Conservation (phyloP, 1,284 basidiomycete species). For the Ustilago shanxiensis region DNA sequence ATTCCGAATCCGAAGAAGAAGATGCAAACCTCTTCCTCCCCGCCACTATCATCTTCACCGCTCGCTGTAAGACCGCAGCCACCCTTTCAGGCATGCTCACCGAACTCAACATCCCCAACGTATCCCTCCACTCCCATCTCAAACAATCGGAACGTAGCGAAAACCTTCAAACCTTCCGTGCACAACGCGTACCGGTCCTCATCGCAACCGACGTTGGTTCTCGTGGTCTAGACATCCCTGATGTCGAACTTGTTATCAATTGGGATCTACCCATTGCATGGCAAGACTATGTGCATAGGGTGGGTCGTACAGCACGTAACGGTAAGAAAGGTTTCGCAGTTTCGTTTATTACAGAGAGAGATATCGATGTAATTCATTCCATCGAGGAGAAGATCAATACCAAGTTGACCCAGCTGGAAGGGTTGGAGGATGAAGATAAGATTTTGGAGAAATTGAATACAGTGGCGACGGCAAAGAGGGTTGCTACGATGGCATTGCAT, state of each 20-base stretch:
- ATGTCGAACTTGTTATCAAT: slow-evolving; percentile 93
- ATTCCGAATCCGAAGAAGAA: slow-evolving; percentile 33
- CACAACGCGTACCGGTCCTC: slow-evolving; percentile 72
- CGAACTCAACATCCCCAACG: slow-evolving; percentile 81
- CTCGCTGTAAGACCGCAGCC: slow-evolving; percentile 86
- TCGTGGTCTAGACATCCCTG: slow-evolving; percentile 71
- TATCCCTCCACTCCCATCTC: slow-evolving; percentile 91
- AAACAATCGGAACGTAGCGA: slow-evolving; percentile 88
- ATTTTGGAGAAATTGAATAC: slow-evolving; percentile 88
- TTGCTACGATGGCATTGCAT: slow-evolving; percentile 89
- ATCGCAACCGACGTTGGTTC: slow-evolving; percentile 70
- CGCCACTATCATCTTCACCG: slow-evolving; percentile 95
- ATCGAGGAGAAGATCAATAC: slow-evolving; percentile 89
- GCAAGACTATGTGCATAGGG: slow-evolving; percentile 76
- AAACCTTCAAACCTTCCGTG: slow-evolving; percentile 87
- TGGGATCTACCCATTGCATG: slow-evolving; percentile 86
- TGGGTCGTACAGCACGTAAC: slow-evolving; percentile 89
- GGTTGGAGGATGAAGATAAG: slow-evolving; percentile 77
- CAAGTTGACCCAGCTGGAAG: slow-evolving; percentile 58
- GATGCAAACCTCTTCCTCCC: slow-evolving; percentile 71
- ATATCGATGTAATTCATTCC: slow-evolving; percentile 84
- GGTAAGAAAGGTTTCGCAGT: slow-evolving; percentile 89
- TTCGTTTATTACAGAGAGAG: slow-evolving; percentile 93
- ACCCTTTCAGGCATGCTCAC: slow-evolving; percentile 79
- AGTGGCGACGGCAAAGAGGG: slow-evolving; percentile 89